phyloP scores from a whole-genome alignment of 148 eudicot species.

The Rhododendron henanense region DNA sequence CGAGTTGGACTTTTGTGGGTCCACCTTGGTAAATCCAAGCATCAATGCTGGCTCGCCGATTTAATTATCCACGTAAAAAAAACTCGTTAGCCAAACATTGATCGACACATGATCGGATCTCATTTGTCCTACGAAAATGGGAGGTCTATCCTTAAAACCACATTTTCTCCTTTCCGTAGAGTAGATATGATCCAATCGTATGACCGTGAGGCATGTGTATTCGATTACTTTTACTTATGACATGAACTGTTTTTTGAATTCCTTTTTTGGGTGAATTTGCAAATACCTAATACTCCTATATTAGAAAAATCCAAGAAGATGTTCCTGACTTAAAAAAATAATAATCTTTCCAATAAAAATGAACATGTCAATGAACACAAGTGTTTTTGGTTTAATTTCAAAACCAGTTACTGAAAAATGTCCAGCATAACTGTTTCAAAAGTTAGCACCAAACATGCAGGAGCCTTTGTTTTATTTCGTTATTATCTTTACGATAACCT shows the following conservation, averaged over 20 bases:
- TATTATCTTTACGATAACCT: too few species aligned
- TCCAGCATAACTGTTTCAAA: too few species aligned
- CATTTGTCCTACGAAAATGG: background rate
- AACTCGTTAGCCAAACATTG: background rate
- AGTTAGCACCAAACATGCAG: too few species aligned
- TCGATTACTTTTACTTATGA: background rate
- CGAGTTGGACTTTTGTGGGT: background rate
- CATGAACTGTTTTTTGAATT: background rate
- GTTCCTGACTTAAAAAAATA: too few species aligned
- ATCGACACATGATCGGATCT: background rate
- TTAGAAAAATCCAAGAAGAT: background rate
- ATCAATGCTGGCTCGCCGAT: background rate
- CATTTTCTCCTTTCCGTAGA: background rate
- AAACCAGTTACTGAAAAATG: too few species aligned
- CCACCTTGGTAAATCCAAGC: background rate
- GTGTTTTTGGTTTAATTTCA: too few species aligned
- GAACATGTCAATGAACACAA: too few species aligned
- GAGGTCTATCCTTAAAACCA: background rate
- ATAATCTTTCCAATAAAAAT: too few species aligned
- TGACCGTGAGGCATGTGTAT: background rate
- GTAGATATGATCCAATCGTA: background rate
- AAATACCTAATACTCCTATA: background rate
- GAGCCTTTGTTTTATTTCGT: too few species aligned
- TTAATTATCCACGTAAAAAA: background rate
- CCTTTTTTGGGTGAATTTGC: background rate